These are phyloP conservation scores for Aspergillus carlsbadensis DNA, from an alignment of 495 filamentous ascomycete species.

Conservation along the genomic window DNA sequence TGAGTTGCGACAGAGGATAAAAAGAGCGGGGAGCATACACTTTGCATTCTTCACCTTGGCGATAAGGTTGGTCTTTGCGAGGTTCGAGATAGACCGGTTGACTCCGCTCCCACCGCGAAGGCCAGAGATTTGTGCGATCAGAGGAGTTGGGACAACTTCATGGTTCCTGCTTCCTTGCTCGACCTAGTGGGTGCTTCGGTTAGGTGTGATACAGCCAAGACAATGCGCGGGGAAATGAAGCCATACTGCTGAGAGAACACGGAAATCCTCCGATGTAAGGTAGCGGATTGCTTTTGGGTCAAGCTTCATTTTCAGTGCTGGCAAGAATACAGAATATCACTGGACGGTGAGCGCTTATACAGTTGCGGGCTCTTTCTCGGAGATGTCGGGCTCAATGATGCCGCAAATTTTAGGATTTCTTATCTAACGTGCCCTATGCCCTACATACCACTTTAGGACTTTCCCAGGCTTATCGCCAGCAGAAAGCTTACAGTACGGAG, in stretches of 20 bases:
- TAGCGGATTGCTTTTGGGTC: slow-evolving; percentile 90
- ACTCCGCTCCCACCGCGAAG: slow-evolving; percentile 81
- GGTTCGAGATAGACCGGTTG: slow-evolving; percentile 80
- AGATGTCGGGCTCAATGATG: neutral
- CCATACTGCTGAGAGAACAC: slow-evolving; percentile 85
- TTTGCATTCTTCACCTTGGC: slow-evolving; percentile 91
- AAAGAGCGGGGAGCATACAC: slow-evolving; percentile 45
- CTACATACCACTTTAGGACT: slow-evolving; percentile 37
- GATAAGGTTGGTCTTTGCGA: slow-evolving; percentile 92
- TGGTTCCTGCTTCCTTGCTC: slow-evolving; percentile 95
- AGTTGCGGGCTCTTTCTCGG: neutral
- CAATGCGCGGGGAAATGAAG: slow-evolving; percentile 27
- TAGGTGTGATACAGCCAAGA: slow-evolving; percentile 25
- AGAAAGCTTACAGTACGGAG: too few species aligned
- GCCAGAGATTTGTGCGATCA: slow-evolving; percentile 81
- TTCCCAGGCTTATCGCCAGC: neutral
- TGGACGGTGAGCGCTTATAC: neutral
- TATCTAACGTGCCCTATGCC: slow-evolving; percentile 42
- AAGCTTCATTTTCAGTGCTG: slow-evolving; percentile 72
- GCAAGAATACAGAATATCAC: neutral
- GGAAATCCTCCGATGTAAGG: slow-evolving; percentile 89
- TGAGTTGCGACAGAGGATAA: neutral
- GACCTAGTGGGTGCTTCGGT: slow-evolving; percentile 55
- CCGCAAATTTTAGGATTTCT: slow-evolving; percentile 32
- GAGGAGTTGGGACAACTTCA: slow-evolving; percentile 86